A percentile compares a stretch with the other conserved stretches of the same genome.
Conservation (phyloP, 2,329 filamentous ascomycete species). For the Apiospora koreana region DNA sequence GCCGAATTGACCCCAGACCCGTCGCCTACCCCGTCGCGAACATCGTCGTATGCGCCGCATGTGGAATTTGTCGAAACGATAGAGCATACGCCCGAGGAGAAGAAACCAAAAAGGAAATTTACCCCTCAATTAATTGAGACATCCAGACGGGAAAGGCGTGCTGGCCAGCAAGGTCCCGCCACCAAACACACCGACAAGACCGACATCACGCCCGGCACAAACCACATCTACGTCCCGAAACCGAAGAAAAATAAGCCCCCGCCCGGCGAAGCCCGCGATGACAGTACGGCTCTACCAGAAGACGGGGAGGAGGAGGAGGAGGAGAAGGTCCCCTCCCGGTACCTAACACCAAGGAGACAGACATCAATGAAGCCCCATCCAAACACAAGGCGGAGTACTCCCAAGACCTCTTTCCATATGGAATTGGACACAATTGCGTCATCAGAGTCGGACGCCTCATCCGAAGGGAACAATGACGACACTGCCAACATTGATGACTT, state of each 20-base stretch:
- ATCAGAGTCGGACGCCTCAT: slow-evolving; percentile 42
- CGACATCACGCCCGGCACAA: slow-evolving; percentile 67
- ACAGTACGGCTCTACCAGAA: slow-evolving; percentile 24
- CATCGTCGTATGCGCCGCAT: slow-evolving; percentile 44
- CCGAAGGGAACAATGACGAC: slow-evolving; percentile 26
- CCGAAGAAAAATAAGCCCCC: slow-evolving; percentile 37
- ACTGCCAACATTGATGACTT: slow-evolving; percentile 15
- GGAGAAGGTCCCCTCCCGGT: slow-evolving; percentile 34
- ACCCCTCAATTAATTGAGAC: slow-evolving; percentile 82
- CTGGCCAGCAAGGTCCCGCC: slow-evolving; percentile 63
- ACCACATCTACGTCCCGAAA: slow-evolving; percentile 57
- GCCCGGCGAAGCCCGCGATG: slow-evolving; percentile 23
- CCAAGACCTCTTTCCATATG: slow-evolving; percentile 40
- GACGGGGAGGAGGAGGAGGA: slow-evolving; percentile 33
- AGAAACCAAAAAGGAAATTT: slow-evolving; percentile 55
- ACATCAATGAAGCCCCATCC: slow-evolving; percentile 40
- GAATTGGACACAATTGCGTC: slow-evolving; percentile 44
- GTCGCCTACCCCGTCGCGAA: no score
- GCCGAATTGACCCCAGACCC: slow-evolving; percentile 59
- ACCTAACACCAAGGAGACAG: slow-evolving; percentile 39
- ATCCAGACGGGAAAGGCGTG: slow-evolving; percentile 68
- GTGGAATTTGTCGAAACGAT: slow-evolving; percentile 16
- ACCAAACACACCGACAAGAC: slow-evolving; percentile 70
- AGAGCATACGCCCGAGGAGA: slow-evolving; percentile 29
- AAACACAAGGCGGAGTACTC: slow-evolving; percentile 41